Conservation (phyloP, 2,329 filamentous ascomycete genomes). For the Penicillium olsonii region DNA sequence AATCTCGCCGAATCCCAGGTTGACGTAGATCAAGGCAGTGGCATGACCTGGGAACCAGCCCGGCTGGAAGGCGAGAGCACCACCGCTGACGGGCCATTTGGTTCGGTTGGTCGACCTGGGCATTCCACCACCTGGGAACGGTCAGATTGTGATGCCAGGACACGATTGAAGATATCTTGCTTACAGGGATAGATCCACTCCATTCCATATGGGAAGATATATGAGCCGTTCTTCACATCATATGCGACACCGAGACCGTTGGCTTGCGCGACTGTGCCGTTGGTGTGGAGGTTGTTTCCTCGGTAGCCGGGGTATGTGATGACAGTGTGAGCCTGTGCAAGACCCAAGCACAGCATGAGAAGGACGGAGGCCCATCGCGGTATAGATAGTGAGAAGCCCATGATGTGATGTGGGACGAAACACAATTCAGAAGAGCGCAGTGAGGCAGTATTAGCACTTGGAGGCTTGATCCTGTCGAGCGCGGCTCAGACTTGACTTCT, state of each 20-base stretch:
- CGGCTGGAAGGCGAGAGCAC: constrained; percentile 85
- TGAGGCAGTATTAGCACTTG: background rate
- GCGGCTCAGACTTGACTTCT: background rate
- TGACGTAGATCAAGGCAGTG: constrained; percentile 82
- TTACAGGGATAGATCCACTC: constrained; percentile 94
- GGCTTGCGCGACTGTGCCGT: constrained; percentile 57
- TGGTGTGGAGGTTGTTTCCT: constrained; percentile 82
- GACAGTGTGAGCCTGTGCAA: constrained; percentile 65
- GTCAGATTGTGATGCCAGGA: background rate
- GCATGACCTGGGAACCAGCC: constrained; percentile 93
- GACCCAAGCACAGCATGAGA: constrained; percentile 37
- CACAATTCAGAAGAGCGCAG: background rate
- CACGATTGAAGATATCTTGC: constrained; percentile 34
- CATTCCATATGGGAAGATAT: constrained; percentile 78
- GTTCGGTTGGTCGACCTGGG: constrained; percentile 77
- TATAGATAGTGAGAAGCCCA: constrained; percentile 30
- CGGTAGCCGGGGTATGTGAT: constrained; percentile 85
- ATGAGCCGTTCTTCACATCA: constrained; percentile 43
- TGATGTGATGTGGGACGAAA: constrained; percentile 20
- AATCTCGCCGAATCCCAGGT: constrained; percentile 80
- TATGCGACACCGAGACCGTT: constrained; percentile 50
- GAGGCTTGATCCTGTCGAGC: background rate
- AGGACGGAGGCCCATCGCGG: constrained; percentile 31
- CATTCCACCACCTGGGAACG: constrained; percentile 76
- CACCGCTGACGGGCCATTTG: constrained; percentile 84